A percentile compares a stretch with the other conserved stretches of the same genome.
Evolutionary conservation across 2,329 filamentous ascomycete species (phyloP).

Genomic region (Penicillium sp.): DNA sequence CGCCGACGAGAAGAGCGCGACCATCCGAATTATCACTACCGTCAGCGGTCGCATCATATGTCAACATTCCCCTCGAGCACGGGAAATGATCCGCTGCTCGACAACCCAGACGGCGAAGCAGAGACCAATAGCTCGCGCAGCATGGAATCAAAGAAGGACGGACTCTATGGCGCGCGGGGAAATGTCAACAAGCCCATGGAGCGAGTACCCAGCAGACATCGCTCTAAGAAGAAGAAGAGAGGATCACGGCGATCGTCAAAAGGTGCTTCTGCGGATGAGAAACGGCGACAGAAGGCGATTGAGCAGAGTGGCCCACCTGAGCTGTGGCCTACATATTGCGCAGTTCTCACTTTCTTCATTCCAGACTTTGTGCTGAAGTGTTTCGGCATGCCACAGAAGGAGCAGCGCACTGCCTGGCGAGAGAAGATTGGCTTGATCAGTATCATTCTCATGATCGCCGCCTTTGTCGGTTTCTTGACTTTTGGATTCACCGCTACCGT

Average conservation of each 20-base stretch:
- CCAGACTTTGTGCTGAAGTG: constrained; percentile 82
- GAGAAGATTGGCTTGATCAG: constrained; percentile 98
- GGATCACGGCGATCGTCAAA: constrained; percentile 64
- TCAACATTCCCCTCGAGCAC: constrained; percentile 85
- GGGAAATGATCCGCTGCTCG: constrained; percentile 83
- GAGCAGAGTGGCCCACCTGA: constrained; percentile 75
- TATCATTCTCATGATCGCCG: constrained; percentile 85
- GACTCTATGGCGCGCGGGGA: constrained; percentile 37
- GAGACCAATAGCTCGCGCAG: constrained; percentile 66
- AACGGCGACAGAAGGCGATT: constrained; percentile 58
- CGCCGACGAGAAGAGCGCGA: constrained; percentile 80
- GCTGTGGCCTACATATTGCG: constrained; percentile 94
- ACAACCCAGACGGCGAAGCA: constrained; percentile 58
- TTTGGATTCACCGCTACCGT: constrained; percentile 94
- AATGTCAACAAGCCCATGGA: constrained; percentile 48
- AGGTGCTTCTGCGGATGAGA: constrained; percentile 62
- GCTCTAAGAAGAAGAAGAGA: constrained; percentile 56
- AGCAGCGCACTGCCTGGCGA: constrained; percentile 89
- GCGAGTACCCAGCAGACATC: constrained; percentile 41
- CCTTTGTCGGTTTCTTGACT: constrained; percentile 89
- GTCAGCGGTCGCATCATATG: constrained; percentile 94
- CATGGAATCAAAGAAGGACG: constrained; percentile 53
- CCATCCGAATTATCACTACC: constrained; percentile 94
- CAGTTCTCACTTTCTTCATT: constrained; percentile 90
- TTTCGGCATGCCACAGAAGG: constrained; percentile 81